Evolutionary conservation across 495 filamentous ascomycete genomes (phyloP).

Genomic region (Physcia stellaris): DNA sequence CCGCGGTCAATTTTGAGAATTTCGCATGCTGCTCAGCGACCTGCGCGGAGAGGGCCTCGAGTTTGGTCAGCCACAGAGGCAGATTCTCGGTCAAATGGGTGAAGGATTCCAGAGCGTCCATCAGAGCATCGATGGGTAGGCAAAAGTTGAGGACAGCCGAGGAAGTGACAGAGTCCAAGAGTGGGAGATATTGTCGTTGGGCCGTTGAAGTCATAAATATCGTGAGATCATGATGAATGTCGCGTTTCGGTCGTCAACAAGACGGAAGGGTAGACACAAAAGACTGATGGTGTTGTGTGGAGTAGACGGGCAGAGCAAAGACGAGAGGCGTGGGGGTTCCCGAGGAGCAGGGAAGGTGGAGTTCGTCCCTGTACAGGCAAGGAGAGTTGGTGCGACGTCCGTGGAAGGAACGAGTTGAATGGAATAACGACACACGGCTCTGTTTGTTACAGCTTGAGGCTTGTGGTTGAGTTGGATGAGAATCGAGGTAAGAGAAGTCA

Average conservation of each 20-base stretch:
- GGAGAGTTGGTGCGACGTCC: too few species aligned
- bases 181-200: background rate
- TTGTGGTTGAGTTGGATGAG: too few species aligned
- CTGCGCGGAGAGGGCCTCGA: conserved; percentile 56
- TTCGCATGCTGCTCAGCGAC: conserved; percentile 57
- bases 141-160: too few species aligned
- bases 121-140: conserved; percentile 17
- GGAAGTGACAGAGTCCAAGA: background rate
- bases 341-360: background rate
- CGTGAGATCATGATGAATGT: conserved; percentile 9
- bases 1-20: conserved; percentile 37
- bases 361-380: too few species aligned
- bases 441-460: too few species aligned
- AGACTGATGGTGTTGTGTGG: background rate
- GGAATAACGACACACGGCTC: too few species aligned
- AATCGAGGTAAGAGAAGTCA: too few species aligned
- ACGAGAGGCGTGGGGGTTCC: background rate
- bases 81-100: conserved; percentile 40
- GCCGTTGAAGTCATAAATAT: conserved; percentile 7
- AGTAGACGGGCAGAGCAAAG: background rate
- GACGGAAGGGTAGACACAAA: background rate
- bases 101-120: conserved; percentile 53
- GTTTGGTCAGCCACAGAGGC: conserved; percentile 51
- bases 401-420: too few species aligned
- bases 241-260: too few species aligned